Base-by-base conservation (phyloP, 768 basidiomycete species). In the Dentipellis sp. region DNA sequence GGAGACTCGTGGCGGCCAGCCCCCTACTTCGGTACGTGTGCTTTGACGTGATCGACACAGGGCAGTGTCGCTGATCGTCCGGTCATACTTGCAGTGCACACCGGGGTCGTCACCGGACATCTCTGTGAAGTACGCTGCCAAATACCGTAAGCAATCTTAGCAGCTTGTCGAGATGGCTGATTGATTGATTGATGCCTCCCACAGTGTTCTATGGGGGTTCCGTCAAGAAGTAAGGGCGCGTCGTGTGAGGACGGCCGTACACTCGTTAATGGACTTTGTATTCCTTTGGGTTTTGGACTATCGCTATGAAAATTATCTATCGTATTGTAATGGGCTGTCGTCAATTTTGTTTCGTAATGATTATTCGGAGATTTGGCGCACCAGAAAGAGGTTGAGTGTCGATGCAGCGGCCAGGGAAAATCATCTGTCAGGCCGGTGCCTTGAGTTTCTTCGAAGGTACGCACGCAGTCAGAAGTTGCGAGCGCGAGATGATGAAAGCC, bases 91-190 rank as follows among this genome's bases (percentile, higher is more conserved):
- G 7, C 19, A 62, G 61, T 62, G 59, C 49, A 19, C 14, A 0
- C 37, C 54, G 1, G 59, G 61, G 19, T 29, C 29, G 3, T 57
- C 58, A 8, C 1, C 4, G 9, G 10, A 6, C 8, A 49, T 56
- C 11, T 52, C 56, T 4, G 37, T 62, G 19, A 56, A 56, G 34
- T 62, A 62, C 42, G 9, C 49, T n/a, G 52, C 61, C 22, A 29
- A 34, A 38, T 62, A 62, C 23, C 52, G 61, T 62, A 48, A 22
- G 61, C 54, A 14, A 37, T 3, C 10, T 21, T 19, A 11, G 38
- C 38, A 21, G 22, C 22, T 4, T 29, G 14, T 21, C 11, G 14
- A 23, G 7, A 11, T 34, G 48, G 14, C 10, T 50, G 7, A 23
- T 10, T 23, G 22, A 10, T 49, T n/a, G 21, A 7, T 23, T 22